Conservation (phyloP, 139 green algal genomes). For the Coelastrella sp. region DNA sequence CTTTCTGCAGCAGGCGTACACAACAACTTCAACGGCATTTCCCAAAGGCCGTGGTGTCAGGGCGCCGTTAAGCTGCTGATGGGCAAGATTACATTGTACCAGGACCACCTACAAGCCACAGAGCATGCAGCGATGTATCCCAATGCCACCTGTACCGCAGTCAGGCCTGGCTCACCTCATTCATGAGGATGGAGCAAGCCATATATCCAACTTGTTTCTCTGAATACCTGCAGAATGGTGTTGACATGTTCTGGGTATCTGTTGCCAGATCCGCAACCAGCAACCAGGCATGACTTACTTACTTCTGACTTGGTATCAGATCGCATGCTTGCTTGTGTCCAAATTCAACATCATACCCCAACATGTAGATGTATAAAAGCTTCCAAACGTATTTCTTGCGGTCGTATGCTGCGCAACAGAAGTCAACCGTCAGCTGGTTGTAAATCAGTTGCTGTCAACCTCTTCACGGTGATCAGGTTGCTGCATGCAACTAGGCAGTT, state of each 20-base stretch:
- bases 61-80: too few species aligned
- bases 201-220: slow-evolving; percentile 99
- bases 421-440: not conserved
- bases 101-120: too few species aligned
- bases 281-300: slow-evolving; percentile 51
- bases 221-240: slow-evolving; percentile 82
- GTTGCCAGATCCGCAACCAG: too few species aligned
- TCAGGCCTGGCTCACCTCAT: slow-evolving; percentile 89
- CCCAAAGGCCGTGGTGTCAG: too few species aligned
- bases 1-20: slow-evolving; percentile 71
- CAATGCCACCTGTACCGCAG: too few species aligned
- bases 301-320: slow-evolving; percentile 94
- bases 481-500: not conserved
- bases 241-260: not conserved
- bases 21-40: too few species aligned
- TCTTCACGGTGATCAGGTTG: too few species aligned
- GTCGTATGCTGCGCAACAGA: slow-evolving; percentile 89
- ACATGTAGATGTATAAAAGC: slow-evolving; percentile 99
- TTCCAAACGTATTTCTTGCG: slow-evolving; percentile 99
- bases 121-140: not conserved
- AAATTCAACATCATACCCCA: slow-evolving; percentile 99
- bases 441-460: not conserved
- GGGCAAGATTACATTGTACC: too few species aligned
- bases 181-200: slow-evolving; percentile 89
- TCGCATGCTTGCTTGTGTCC: slow-evolving; percentile 96